phyloP scores from a whole-genome alignment of 257 asterid species.

The Euphrasia confusa region DNA sequence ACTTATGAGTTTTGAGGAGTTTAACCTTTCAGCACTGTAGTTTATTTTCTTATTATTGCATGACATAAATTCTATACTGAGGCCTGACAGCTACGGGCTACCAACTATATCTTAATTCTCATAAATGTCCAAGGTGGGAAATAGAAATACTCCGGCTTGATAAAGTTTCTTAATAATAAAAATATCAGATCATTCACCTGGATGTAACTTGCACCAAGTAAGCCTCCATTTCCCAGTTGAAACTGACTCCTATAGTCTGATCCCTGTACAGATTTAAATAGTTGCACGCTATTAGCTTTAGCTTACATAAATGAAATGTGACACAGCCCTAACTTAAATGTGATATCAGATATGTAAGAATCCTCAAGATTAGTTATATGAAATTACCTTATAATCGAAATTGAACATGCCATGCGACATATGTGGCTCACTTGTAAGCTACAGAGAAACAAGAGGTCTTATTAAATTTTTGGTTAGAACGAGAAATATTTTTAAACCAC shows the following conservation, averaged over 20 bases:
- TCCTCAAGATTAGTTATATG: not conserved
- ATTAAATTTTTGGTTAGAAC: slow-evolving; percentile 17
- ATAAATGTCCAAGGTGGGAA: not conserved
- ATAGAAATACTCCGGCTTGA: not conserved
- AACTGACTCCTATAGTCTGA: slow-evolving; percentile 70
- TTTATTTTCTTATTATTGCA: not conserved
- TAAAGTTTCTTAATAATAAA: not conserved
- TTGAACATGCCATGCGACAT: slow-evolving; percentile 89
- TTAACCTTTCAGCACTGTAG: too few species aligned
- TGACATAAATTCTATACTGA: not conserved
- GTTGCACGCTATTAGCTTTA: slow-evolving; percentile 1
- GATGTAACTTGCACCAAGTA: slow-evolving; percentile 80
- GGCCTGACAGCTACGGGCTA: not conserved
- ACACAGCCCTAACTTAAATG: not conserved
- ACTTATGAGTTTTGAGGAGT: too few species aligned
- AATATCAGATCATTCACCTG: slow-evolving; percentile 42
- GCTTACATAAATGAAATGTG: not conserved
- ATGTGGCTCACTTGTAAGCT: slow-evolving; percentile 92
- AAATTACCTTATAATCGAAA: slow-evolving; percentile 86
- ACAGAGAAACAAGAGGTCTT: slow-evolving; percentile 25
- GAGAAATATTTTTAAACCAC: slow-evolving; percentile 10
- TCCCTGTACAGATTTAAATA: slow-evolving; percentile 48
- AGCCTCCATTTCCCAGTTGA: slow-evolving; percentile 76
- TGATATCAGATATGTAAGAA: not conserved
- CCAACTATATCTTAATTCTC: not conserved